These are phyloP conservation scores for Dendrobium officinale DNA, from an alignment of 106 monocot species.

Conservation along the genomic window DNA sequence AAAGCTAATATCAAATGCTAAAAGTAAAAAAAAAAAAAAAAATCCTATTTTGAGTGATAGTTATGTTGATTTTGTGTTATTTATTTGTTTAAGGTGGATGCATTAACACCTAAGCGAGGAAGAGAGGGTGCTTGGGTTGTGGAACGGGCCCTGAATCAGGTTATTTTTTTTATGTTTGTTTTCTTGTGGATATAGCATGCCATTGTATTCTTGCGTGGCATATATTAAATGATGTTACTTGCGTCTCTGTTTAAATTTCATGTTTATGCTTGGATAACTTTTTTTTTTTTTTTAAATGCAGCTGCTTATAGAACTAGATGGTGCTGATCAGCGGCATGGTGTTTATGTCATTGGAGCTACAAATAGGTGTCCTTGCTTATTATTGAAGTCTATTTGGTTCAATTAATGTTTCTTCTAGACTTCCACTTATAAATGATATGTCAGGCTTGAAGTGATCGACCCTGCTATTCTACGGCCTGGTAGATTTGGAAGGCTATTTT, in stretches of 20 bases:
- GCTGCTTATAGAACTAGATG: conserved; percentile 88
- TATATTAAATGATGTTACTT: neutral
- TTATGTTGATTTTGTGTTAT: neutral
- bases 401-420: neutral
- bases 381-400: neutral
- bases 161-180: conserved; percentile 7
- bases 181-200: neutral
- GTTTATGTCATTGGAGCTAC: conserved; percentile 95
- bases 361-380: conserved; percentile 52
- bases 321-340: conserved; percentile 72
- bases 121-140: conserved; percentile 80
- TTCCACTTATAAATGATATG: neutral
- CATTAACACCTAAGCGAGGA: conserved; percentile 77
- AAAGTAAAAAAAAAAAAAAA: neutral
- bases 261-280: neutral
- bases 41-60: neutral
- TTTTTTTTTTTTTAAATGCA: conserved; percentile 19
- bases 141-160: conserved; percentile 77
- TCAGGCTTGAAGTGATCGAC: conserved; percentile 66
- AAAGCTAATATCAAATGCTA: neutral
- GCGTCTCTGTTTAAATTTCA: neutral
- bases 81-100: conserved; percentile 59
- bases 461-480: conserved; percentile 64
- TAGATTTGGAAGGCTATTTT: conserved; percentile 64
- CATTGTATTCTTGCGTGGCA: neutral